Base-by-base conservation (phyloP, 2,329 filamentous ascomycete species). In the Dothistroma septosporum region DNA sequence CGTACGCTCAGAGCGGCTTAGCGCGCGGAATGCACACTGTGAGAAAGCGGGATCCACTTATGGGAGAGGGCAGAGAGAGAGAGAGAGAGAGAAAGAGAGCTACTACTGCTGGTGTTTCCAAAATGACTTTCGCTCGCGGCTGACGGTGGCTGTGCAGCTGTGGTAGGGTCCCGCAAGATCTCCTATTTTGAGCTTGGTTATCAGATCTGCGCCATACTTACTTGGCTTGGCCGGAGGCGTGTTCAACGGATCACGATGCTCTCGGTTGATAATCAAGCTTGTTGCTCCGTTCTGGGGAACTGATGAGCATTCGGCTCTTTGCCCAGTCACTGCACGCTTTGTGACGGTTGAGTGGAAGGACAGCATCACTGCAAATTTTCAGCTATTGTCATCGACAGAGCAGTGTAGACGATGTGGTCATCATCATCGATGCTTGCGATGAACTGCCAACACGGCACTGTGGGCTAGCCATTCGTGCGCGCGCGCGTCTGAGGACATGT, bases 1-100 rank as follows among this genome's bases (percentile, higher is more conserved):
- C 11, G 28, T 21, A 49, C 19, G 37, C 28, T 33, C 14, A 19
- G 10, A 35, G 8, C 74, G 31, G 52, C n/a, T 21, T 41, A 22
- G 52, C 21, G 47, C 28, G 9, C 7, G 11, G 12, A 31, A 21
- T 4, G 19, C 5, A 48, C 4, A 19, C 37, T n/a, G 22, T 24
- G 4, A 31, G 28, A 50, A 50, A 24, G 28, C 11, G 21, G 28
- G 21, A 12, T 32, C 47, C 47, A 50, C 47, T 14, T 4, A 14
- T 24, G 47, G 7, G 1, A 50, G 47, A 50, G 47, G 47, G 47
- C 47, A 50, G 19, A 31, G 24, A 28, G 10, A 19, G 19, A 50
- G 47, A 28, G 21, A 50, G 47, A 28, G 21, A n/a, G n/a, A n/a
- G n/a, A n/a, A n/a, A n/a, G n/a, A n/a, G n/a, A n/a, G n/a, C n/a